Evolutionary conservation across 2,329 filamentous ascomycete genomes (phyloP), one percentile per base, ranked within the genome.

Genomic region (Fusarium sp.): DNA sequence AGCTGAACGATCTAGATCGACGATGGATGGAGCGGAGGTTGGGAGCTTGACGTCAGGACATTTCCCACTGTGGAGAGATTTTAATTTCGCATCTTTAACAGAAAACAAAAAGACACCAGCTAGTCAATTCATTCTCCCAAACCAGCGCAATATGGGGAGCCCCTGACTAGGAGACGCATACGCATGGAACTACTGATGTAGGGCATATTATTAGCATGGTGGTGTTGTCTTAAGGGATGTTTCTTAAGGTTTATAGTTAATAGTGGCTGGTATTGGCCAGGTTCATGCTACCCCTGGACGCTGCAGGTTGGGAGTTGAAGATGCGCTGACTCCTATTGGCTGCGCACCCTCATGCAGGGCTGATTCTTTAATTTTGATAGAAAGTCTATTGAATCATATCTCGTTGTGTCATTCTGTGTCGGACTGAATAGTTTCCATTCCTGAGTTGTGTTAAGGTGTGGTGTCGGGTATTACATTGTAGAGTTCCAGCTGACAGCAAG

Each of bases 41-140:
- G 40, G 49, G 38, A 46, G 23, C 53, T 64, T 77, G 75, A 77
- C 72, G 75, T 77, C 75, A 78, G 61, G 65, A 59, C 65, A 73
- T 73, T 63, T 74, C 65, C 62, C 47, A 64, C 10, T 57, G 71
- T 75, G 75, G 75, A 49, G 72, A 74, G 60, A 47, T 21, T 33
- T 71, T 62, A 77, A 77, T 77, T 67, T 78, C 67, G 64, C 50
- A 56, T 59, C 37, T 62, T 28, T 62, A 67, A 64, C 60, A 40
- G 38, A 71, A 38, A 38, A 15, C 44, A 30, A 43, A 67, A 44
- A 32, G 28, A 28, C 57, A 44, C 63, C 62, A 50, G 15, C 58
- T 68, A 44, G 49, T 30, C 63, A 52, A 52, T 30, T 60, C 69
- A 25, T 61, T 65, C 54, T 62, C 47, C 56, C 23, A 46, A 46